These are phyloP conservation scores for Hyphopichia pseudoburtonii DNA, from an alignment of 1,139 yeast species.

Conservation along the genomic window DNA sequence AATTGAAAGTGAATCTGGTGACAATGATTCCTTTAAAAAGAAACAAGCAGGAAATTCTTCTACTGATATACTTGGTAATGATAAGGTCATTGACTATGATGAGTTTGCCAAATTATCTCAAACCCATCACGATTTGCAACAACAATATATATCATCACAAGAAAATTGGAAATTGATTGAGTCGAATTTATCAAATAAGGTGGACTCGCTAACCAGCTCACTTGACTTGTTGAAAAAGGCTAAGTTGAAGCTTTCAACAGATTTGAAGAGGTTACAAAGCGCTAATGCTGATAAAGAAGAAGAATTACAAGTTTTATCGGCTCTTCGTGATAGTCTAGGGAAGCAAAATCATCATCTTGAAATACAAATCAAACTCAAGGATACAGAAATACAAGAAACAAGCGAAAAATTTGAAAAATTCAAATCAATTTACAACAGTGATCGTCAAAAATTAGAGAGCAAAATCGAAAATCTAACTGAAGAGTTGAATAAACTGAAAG, in stretches of 20 bases:
- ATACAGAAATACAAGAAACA: slow-evolving; percentile 24
- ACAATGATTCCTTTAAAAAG: slow-evolving; percentile 14
- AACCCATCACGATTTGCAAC: slow-evolving; percentile 55
- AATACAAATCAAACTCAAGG: slow-evolving; percentile 24
- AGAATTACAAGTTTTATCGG: slow-evolving; percentile 20
- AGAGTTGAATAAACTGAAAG: slow-evolving; percentile 13
- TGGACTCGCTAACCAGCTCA: slow-evolving; percentile 43
- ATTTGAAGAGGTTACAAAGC: slow-evolving; percentile 25
- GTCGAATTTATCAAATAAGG: slow-evolving; percentile 46
- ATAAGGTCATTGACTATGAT: slow-evolving; percentile 22
- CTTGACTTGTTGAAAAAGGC: slow-evolving; percentile 35
- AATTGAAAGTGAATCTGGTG: slow-evolving; percentile 24
- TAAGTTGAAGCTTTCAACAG: slow-evolving; percentile 29
- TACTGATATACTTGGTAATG: slow-evolving; percentile 14
- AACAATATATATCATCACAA: slow-evolving; percentile 65
- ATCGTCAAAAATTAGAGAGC: slow-evolving; percentile 26
- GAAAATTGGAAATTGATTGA: slow-evolving; percentile 70
- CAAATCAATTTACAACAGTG: slow-evolving; percentile 30
- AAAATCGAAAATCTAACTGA: slow-evolving; percentile 28
- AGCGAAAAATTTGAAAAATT: slow-evolving; percentile 32
- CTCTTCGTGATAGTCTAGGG: slow-evolving; percentile 10
- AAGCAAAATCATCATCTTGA: slow-evolving; percentile 19
- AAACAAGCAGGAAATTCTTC: too few relatives aligned
- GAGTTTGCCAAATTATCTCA: slow-evolving; percentile 42
- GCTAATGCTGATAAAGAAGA: slow-evolving; percentile 21